These are phyloP conservation scores for Acacia melanoxylon DNA, from an alignment of 306 rosid species.

Conservation along the genomic window DNA sequence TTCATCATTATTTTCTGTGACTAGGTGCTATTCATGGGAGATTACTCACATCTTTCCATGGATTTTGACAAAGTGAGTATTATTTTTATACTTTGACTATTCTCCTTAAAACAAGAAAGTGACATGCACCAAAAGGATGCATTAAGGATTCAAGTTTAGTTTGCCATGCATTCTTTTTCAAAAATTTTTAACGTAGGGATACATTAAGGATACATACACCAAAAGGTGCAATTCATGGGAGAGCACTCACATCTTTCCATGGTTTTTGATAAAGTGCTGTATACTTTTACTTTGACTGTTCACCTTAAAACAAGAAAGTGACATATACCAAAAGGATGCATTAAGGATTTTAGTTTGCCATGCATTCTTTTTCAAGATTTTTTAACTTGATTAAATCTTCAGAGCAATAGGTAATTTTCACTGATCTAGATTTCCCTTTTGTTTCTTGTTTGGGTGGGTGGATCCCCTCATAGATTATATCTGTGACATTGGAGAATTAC, in stretches of 20 bases:
- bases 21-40: constrained; percentile 90
- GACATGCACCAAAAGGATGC: constrained; percentile 26
- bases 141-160: constrained; percentile 24
- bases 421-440: constrained; percentile 28
- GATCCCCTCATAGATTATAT: constrained; percentile 66
- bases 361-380: background rate
- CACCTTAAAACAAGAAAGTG: constrained; percentile 27
- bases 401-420: constrained; percentile 8
- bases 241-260: constrained; percentile 86
- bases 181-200: background rate
- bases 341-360: constrained; percentile 26
- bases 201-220: no score
- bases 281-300: constrained; percentile 13
- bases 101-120: constrained; percentile 19
- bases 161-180: constrained; percentile 10
- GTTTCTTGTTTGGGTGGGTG: constrained; percentile 32
- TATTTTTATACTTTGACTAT: constrained; percentile 29
- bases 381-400: constrained; percentile 24
- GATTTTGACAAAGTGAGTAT: constrained; percentile 88
- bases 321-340: constrained; percentile 20
- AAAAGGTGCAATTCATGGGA: constrained; percentile 84
- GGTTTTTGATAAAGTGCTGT: constrained; percentile 84
- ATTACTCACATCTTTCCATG: constrained; percentile 88
- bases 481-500: constrained; percentile 87
- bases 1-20: constrained; percentile 26